Percentiles rank a stretch among this genome's conserved stretches.
Evolutionary conservation across 306 rosid genomes (phyloP).

Genomic region (Cucumis cinereus): DNA sequence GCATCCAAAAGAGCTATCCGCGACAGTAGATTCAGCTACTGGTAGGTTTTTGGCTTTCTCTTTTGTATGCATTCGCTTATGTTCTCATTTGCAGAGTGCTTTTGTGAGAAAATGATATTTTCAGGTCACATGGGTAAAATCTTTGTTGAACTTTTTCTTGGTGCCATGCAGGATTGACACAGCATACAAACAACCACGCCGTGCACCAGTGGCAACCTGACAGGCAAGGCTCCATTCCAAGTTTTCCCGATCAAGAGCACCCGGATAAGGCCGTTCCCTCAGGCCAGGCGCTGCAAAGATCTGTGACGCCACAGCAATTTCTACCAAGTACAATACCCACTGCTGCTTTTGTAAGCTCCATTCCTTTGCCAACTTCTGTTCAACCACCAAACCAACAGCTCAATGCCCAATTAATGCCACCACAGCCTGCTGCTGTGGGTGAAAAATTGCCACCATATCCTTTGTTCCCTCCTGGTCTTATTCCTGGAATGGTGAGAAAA

Average conservation of each 20-base stretch:
- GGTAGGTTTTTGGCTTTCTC: constrained; percentile 25
- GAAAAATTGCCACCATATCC: constrained; percentile 91
- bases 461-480: constrained; percentile 91
- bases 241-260: constrained; percentile 52
- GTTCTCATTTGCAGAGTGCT: background rate
- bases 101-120: background rate
- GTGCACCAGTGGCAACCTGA: constrained; percentile 70
- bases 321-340: constrained; percentile 48
- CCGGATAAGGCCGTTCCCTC: constrained; percentile 42
- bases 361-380: constrained; percentile 53
- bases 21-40: constrained; percentile 44
- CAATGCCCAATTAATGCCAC: constrained; percentile 40
- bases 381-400: constrained; percentile 51
- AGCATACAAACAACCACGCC: constrained; percentile 30
- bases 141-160: background rate
- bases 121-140: background rate
- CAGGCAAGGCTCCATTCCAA: constrained; percentile 37
- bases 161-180: constrained; percentile 41
- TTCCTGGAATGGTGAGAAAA: constrained; percentile 96
- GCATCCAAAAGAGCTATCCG: constrained; percentile 38
- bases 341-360: constrained; percentile 47
- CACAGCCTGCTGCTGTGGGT: constrained; percentile 29
- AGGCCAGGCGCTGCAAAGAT: constrained; percentile 42
- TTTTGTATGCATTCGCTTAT: background rate
- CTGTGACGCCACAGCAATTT: constrained; percentile 46